phyloP scores from a whole-genome alignment of 2,329 filamentous ascomycete genomes.

The Hypoxylon sp. region DNA sequence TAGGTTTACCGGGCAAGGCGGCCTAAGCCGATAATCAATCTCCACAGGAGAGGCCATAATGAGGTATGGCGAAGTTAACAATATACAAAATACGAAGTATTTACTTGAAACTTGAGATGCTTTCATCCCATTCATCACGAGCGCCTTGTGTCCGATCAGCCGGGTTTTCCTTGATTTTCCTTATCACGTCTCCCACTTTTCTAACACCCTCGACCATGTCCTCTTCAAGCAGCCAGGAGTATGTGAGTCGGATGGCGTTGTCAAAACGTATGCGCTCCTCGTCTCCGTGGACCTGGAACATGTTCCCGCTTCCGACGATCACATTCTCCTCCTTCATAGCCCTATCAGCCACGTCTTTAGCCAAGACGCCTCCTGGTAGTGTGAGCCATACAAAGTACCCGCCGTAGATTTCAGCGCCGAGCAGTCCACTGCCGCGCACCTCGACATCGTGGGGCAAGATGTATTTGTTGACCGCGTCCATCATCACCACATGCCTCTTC shows the following conservation, averaged over 20 bases:
- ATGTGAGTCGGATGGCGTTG: conserved; percentile 70
- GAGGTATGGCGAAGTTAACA: no score
- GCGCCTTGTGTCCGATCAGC: background rate
- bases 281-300: conserved; percentile 73
- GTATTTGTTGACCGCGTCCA: conserved; percentile 64
- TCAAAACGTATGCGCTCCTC: conserved; percentile 62
- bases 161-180: background rate
- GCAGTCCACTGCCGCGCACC: conserved; percentile 50
- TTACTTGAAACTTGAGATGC: background rate
- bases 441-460: conserved; percentile 69
- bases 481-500: conserved; percentile 59
- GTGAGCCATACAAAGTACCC: conserved; percentile 88
- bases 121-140: background rate
- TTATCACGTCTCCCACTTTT: conserved; percentile 61
- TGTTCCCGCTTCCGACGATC: conserved; percentile 70
- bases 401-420: conserved; percentile 58
- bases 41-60: background rate
- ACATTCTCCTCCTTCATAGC: conserved; percentile 71
- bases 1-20: background rate
- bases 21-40: background rate
- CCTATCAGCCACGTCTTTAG: conserved; percentile 61
- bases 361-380: conserved; percentile 59
- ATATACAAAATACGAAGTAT: no score
- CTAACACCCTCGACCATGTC: conserved; percentile 72
- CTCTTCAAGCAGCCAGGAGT: conserved; percentile 74